Evolutionary conservation across 352 stramenopile genomes (phyloP).

Genomic region (Phytophthora capsici): DNA sequence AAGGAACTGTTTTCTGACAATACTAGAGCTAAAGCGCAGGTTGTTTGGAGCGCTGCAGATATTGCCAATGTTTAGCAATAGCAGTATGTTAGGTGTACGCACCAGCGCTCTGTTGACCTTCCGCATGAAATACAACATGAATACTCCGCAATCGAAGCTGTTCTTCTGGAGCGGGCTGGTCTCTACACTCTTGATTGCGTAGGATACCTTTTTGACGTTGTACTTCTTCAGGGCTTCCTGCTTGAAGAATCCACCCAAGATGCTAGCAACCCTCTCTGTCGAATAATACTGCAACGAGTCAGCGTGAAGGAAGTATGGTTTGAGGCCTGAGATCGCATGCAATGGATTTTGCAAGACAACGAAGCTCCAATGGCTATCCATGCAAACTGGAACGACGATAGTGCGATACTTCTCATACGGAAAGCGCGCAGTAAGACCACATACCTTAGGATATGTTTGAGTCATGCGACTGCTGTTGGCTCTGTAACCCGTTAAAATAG

Average conservation of each 20-base stretch:
- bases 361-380: slow-evolving; percentile 6
- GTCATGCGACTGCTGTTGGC: not conserved
- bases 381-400: slow-evolving; percentile 1
- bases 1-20: too few relatives aligned
- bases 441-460: not conserved
- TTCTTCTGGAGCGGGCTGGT: not conserved
- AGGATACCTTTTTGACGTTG: not conserved
- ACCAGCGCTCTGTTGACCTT: not conserved
- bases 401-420: slow-evolving; percentile 1
- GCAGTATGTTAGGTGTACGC: not conserved
- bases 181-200: too few relatives aligned
- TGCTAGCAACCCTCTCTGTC: not conserved
- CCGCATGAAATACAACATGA: slow-evolving; percentile 4
- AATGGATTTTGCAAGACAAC: slow-evolving; percentile 6
- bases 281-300: not conserved
- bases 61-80: not conserved
- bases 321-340: not conserved
- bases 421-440: not conserved
- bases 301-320: not conserved
- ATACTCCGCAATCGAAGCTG: slow-evolving; percentile 1
- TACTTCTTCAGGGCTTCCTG: not conserved
- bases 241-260: slow-evolving; percentile 3
- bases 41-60: not conserved
- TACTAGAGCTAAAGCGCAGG: too few relatives aligned
- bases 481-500: not conserved